Evolutionary conservation across 805 yeast genomes (phyloP).

Genomic region (Sugiyamaella chiloensis): DNA sequence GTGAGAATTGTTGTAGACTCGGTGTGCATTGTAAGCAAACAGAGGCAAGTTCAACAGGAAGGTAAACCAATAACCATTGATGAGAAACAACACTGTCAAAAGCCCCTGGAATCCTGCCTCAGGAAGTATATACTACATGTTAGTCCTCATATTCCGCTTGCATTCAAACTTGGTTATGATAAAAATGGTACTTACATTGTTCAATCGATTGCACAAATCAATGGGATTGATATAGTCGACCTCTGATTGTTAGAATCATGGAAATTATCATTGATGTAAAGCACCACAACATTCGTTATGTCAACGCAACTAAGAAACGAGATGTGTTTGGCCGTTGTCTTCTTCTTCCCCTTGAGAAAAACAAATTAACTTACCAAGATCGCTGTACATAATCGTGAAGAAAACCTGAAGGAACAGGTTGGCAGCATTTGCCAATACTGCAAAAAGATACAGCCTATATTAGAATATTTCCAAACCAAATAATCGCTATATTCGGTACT

Average conservation of each 20-base stretch:
- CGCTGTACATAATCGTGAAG: constrained; percentile 93
- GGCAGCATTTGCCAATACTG: constrained; percentile 81
- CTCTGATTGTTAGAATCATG: constrained; percentile 31
- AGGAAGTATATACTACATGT: constrained; percentile 71
- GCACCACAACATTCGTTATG: too few species aligned
- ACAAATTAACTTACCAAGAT: constrained; percentile 52
- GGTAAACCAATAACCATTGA: constrained; percentile 91
- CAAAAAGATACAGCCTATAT: constrained; percentile 38
- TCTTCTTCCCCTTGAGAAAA: too few species aligned
- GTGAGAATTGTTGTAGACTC: constrained; percentile 75
- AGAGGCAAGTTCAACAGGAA: constrained; percentile 81
- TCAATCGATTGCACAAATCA: constrained; percentile 89
- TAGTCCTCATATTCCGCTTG: too few species aligned
- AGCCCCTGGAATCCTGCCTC: constrained; percentile 78
- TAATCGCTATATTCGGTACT: constrained; percentile 30
- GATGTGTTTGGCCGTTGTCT: too few species aligned
- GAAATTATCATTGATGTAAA: constrained; percentile 3
- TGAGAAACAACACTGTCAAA: constrained; percentile 63
- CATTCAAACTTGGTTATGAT: not conserved
- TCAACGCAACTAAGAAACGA: too few species aligned
- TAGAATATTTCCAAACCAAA: not conserved
- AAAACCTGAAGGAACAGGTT: constrained; percentile 90
- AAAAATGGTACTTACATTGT: constrained; percentile 40
- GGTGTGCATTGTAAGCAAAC: constrained; percentile 77
- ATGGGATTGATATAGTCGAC: constrained; percentile 97